A percentile compares a stretch with the other conserved stretches of the same genome.
Conservation (phyloP, 192 early-diverging fungal genomes). For the Backusella parvicylindrica region DNA sequence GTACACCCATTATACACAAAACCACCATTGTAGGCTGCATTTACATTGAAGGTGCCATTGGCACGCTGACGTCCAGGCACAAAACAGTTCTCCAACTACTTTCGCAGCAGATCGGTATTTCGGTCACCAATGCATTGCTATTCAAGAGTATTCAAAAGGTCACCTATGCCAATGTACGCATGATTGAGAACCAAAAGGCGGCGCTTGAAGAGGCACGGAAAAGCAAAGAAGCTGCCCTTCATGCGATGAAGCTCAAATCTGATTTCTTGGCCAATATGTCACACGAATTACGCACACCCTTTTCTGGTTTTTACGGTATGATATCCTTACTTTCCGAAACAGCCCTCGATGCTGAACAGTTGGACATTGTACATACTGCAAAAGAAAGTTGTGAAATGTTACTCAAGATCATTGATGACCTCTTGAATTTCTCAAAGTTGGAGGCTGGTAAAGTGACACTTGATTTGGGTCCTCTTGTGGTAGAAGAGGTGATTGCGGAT, state of each 20-base stretch:
- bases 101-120: conserved; percentile 46
- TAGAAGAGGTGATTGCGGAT: conserved; percentile 56
- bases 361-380: conserved; percentile 45
- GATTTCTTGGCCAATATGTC: conserved; percentile 76
- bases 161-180: conserved; percentile 27
- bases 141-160: conserved; percentile 44
- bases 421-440: conserved; percentile 55
- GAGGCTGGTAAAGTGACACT: conserved; percentile 55
- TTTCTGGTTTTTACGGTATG: conserved; percentile 55
- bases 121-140: conserved; percentile 45
- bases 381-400: conserved; percentile 50
- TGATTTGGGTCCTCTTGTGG: conserved; percentile 46
- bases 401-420: conserved; percentile 48
- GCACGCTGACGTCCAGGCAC: conserved; percentile 21
- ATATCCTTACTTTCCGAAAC: conserved; percentile 47
- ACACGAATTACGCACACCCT: conserved; percentile 74
- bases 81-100: conserved; percentile 39
- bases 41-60: conserved; percentile 44
- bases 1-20: conserved; percentile 47
- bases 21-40: conserved; percentile 39
- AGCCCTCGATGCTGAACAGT: conserved; percentile 42
- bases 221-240: conserved; percentile 30
- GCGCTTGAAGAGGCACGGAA: conserved; percentile 29
- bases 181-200: conserved; percentile 33
- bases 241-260: conserved; percentile 43